phyloP scores from a whole-genome alignment of 163 green algal genomes.

The Chlorella variabilis region DNA sequence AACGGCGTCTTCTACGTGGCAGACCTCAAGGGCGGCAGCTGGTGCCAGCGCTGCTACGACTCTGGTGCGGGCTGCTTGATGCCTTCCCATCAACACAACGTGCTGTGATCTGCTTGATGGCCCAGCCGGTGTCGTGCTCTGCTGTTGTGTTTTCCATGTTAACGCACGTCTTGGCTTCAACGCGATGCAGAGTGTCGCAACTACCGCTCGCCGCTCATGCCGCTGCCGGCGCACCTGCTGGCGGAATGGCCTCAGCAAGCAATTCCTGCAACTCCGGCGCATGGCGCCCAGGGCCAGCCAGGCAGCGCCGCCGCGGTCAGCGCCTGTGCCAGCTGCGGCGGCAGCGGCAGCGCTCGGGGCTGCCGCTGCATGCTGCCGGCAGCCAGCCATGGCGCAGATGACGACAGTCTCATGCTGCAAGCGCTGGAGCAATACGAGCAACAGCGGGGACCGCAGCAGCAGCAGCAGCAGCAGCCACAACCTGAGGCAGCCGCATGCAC shows the following conservation, averaged over 20 bases:
- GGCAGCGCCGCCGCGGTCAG: too few relatives aligned
- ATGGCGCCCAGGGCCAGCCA: too few relatives aligned
- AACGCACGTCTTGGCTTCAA: too few relatives aligned
- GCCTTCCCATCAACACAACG: slow-evolving; percentile 66
- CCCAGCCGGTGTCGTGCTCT: too few relatives aligned
- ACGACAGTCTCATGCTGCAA: slow-evolving; percentile 19
- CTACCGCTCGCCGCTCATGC: slow-evolving; percentile 40
- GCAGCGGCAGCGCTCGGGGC: too few relatives aligned
- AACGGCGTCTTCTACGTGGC: slow-evolving; percentile 79
- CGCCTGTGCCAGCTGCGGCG: too few relatives aligned
- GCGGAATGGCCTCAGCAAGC: neutral
- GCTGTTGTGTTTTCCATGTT: too few relatives aligned
- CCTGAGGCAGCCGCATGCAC: neutral
- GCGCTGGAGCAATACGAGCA: slow-evolving; percentile 9
- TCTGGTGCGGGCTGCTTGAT: too few relatives aligned
- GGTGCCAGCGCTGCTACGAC: slow-evolving; percentile 82
- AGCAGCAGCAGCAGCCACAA: neutral
- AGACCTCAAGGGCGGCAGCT: slow-evolving; percentile 52
- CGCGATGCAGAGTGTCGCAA: slow-evolving; percentile 15
- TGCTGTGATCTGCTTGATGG: neutral
- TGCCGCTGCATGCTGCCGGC: neutral
- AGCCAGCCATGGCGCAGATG: neutral
- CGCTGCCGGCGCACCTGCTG: slow-evolving; percentile 40
- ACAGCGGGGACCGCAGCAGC: neutral
- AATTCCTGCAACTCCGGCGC: neutral